Evolutionary conservation across 768 basidiomycete species (phyloP).

Genomic region (Mycena haematopus): DNA sequence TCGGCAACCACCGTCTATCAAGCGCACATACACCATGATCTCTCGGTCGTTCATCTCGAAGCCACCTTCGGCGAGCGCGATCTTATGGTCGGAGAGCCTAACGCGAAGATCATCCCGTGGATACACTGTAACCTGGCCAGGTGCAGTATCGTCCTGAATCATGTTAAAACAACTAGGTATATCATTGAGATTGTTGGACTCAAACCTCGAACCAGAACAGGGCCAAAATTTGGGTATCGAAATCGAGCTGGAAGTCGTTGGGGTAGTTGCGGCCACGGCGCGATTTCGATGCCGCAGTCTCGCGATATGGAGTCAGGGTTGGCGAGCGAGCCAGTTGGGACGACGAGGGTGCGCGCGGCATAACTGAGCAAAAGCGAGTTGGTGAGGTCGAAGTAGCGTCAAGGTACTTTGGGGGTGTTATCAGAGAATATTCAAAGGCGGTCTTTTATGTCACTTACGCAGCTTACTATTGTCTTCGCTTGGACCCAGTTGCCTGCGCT

Average conservation of each 20-base stretch:
- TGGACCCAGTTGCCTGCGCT: too few species aligned
- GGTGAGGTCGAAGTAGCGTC: too few species aligned
- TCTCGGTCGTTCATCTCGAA: neutral
- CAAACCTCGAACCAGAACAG: neutral
- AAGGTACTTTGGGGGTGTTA: too few species aligned
- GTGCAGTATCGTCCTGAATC: neutral
- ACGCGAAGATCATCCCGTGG: slow-evolving; percentile 11
- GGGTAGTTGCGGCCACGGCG: neutral
- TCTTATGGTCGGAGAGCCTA: neutral
- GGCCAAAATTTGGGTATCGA: neutral
- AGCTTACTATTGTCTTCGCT: too few species aligned
- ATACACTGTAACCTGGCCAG: neutral
- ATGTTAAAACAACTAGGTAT: neutral
- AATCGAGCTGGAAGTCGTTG: neutral
- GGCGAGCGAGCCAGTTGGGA: too few species aligned
- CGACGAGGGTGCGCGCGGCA: too few species aligned
- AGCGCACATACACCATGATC: neutral
- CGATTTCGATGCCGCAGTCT: neutral
- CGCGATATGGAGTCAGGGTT: neutral
- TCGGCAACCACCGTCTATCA: neutral
- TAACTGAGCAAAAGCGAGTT: too few species aligned
- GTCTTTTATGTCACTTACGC: too few species aligned
- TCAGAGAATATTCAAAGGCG: too few species aligned
- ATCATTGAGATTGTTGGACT: too few species aligned
- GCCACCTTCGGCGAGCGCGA: neutral